Evolutionary conservation across 2,329 filamentous ascomycete species (phyloP).

Genomic region (Ophiocordyceps camponoti-leonardi): DNA sequence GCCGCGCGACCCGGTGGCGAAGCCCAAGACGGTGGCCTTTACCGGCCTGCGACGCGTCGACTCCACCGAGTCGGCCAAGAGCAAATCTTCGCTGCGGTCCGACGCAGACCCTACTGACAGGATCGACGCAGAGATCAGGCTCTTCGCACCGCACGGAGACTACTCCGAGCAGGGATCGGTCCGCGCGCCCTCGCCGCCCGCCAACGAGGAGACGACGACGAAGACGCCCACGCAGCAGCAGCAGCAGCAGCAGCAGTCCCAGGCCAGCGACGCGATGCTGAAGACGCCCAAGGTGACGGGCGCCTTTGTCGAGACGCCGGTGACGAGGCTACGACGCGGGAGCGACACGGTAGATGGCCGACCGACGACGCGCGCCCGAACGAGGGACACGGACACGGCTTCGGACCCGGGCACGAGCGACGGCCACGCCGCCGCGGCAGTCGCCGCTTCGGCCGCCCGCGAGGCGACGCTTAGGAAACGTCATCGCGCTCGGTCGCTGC

Average conservation of each 20-base stretch:
- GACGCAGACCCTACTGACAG: slow-evolving; percentile 38
- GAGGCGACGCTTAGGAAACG: slow-evolving; percentile 10
- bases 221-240: slow-evolving; percentile 4
- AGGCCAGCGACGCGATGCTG: background rate
- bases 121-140: slow-evolving; percentile 36
- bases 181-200: slow-evolving; percentile 26
- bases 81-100: slow-evolving; percentile 31
- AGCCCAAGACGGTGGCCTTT: slow-evolving; percentile 26
- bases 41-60: slow-evolving; percentile 22
- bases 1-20: slow-evolving; percentile 6
- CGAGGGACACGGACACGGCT: slow-evolving; percentile 11
- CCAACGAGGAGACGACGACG: slow-evolving; percentile 15
- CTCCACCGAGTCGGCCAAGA: slow-evolving; percentile 28
- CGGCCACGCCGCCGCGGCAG: slow-evolving; percentile 3
- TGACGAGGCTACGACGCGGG: slow-evolving; percentile 17
- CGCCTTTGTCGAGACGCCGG: slow-evolving; percentile 39
- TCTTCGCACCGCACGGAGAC: slow-evolving; percentile 37
- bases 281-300: slow-evolving; percentile 34
- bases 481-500: slow-evolving; percentile 18
- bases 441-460: no score
- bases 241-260: no score
- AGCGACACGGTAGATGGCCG: background rate
- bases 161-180: slow-evolving; percentile 38
- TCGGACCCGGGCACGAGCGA: slow-evolving; percentile 14
- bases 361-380: background rate